Conservation (phyloP, 192 early-diverging fungal genomes). For the Backusella parvicylindrica region DNA sequence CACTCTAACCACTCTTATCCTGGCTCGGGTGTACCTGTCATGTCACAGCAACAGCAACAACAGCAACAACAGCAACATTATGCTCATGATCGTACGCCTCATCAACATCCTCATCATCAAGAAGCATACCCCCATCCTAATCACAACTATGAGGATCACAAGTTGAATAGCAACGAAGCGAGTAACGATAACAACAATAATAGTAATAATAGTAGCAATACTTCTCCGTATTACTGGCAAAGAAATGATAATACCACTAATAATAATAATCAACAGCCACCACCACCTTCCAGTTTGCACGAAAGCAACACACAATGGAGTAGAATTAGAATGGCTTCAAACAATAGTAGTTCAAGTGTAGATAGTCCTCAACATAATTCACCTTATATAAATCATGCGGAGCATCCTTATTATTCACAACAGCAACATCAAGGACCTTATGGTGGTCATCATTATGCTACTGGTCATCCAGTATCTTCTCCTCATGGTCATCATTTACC, state of each 20-base stretch:
- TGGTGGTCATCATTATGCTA: not conserved
- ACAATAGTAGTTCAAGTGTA: conserved; percentile 6
- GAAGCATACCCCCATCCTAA: conserved; percentile 2
- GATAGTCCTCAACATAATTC: conserved; percentile 5
- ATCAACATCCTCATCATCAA: not conserved
- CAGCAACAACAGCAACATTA: conserved; percentile 2
- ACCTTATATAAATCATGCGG: conserved; percentile 10
- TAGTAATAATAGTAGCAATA: not conserved
- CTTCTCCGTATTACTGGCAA: conserved; percentile 13
- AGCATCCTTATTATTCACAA: conserved; percentile 7
- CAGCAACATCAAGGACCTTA: not conserved
- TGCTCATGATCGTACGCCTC: conserved; percentile 7
- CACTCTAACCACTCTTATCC: conserved; percentile 4
- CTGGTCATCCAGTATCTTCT: not conserved
- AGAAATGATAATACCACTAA: not conserved
- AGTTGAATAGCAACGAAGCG: not conserved
- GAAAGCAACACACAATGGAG: not conserved
- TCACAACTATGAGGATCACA: not conserved
- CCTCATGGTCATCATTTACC: not conserved
- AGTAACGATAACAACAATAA: not conserved
- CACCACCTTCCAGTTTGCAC: not conserved
- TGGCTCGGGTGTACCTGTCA: conserved; percentile 3
- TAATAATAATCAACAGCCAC: not conserved
- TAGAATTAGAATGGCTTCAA: conserved; percentile 15
- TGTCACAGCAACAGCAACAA: conserved; percentile 4